phyloP scores from a whole-genome alignment of 805 yeast species.

The Isabelozyma pseudorhagii region DNA sequence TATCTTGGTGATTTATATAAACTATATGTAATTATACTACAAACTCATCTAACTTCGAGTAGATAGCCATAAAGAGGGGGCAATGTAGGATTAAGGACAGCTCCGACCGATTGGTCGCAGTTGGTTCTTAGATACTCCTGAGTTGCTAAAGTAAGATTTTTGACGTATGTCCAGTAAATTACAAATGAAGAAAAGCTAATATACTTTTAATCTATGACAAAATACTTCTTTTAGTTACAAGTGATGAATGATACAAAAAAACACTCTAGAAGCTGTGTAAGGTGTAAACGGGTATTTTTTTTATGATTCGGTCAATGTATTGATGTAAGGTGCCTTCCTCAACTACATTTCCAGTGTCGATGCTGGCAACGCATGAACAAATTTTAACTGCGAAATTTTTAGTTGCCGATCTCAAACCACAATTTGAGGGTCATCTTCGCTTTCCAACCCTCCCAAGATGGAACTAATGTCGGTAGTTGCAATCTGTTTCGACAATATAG shows the following conservation, averaged over 20 bases:
- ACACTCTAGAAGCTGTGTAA: background rate
- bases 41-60: background rate
- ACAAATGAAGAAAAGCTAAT: no score
- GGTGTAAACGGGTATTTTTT: no score
- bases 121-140: no score
- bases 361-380: background rate
- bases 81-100: no score
- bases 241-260: no score
- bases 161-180: no score
- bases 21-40: background rate
- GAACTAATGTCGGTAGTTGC: constrained; percentile 29
- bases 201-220: no score
- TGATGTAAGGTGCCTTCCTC: background rate
- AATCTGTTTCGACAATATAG: constrained; percentile 30
- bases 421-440: constrained; percentile 29
- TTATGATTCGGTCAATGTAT: background rate
- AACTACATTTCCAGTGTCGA: background rate
- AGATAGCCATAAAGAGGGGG: background rate
- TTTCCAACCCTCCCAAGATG: constrained; percentile 31
- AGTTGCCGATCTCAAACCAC: constrained; percentile 13
- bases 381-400: background rate
- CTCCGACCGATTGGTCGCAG: no score
- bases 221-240: no score
- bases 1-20: background rate
- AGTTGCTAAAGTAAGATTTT: no score